Base-by-base conservation (phyloP, 768 basidiomycete genomes). In the Hygrocybe coccinea region DNA sequence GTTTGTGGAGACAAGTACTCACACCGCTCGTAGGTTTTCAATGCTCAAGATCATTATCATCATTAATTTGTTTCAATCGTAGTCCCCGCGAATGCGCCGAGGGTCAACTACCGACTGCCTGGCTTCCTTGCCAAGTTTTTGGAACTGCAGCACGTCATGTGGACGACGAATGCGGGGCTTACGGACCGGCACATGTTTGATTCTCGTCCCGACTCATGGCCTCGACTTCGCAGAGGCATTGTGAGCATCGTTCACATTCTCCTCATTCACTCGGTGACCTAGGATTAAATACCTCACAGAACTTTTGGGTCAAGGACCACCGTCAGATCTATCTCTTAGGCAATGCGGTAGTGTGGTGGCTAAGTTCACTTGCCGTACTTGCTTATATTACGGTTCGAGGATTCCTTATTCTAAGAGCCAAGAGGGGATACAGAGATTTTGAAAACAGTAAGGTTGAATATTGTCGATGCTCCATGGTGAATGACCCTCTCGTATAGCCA, bases 271-370 rank as follows among this genome's bases (percentile, higher is more conserved):
- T 46, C 37, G n/a, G 14, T 33, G 54, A 35, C 62, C 9, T 56
- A 24, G 34, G 25, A 36, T 29, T 17, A 14, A 19, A 21, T 24
- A 34, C 25, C 44, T 52, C 52, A 37, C 60, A 94, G 93, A 97
- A 95, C 72, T 98, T 97, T 74, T 98, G 97, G 97, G 92, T 97
- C 43, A 94, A 94, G 71, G 91, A 98, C 58, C 88, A 97, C 66
- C 82, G 82, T 43, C 97, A 99, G 65, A 89, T 99, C 57, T 99
- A 99, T 69, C 81, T 98, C 43, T 78, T 97, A 19, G 97, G 97
- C 2, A 99, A 98, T 67, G 92, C 95, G 0, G 76, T 95, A 59
- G 80, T 95, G 22, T 99, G 97, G 97, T 97, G 87, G 79, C 69
- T 85, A 38, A 87, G 89, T 63, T 86, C 89, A 0, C 65, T 86